Conservation (phyloP, 2,329 filamentous ascomycete genomes). For the Lecanicillium sp. region DNA sequence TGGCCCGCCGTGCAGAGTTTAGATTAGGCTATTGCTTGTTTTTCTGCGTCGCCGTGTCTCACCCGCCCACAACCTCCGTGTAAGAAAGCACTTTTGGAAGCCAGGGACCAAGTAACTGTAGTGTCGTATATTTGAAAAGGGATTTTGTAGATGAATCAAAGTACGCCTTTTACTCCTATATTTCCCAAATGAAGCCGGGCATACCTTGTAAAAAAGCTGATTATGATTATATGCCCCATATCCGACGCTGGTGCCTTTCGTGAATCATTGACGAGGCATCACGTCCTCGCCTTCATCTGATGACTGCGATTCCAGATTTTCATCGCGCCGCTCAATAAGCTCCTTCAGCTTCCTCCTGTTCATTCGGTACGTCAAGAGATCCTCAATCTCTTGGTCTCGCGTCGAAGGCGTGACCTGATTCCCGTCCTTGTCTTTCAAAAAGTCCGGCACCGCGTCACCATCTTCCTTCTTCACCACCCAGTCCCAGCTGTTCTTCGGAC, state of each 20-base stretch:
- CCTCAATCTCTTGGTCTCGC: conserved; percentile 45
- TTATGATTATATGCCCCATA: not conserved
- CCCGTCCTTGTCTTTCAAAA: conserved; percentile 46
- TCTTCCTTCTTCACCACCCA: conserved; percentile 17
- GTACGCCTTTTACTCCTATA: too few relatives aligned
- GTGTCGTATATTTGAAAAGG: too few relatives aligned
- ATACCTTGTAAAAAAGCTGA: too few relatives aligned
- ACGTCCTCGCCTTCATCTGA: conserved; percentile 3
- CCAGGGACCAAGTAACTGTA: too few relatives aligned
- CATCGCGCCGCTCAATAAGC: conserved; percentile 37
- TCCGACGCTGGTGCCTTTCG: not conserved
- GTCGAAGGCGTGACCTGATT: conserved; percentile 55
- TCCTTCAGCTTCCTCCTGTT: conserved; percentile 40
- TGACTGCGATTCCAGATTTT: conserved; percentile 30
- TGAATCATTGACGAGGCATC: not conserved
- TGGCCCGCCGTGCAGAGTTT: not conserved
- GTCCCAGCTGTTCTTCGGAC: conserved; percentile 38
- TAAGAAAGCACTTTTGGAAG: too few relatives aligned
- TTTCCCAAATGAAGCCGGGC: too few relatives aligned
- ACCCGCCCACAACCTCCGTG: too few relatives aligned
- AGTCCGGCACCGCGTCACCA: conserved; percentile 33
- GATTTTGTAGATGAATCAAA: too few relatives aligned
- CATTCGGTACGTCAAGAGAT: conserved; percentile 36
- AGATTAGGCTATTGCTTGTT: not conserved
- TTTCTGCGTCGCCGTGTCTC: not conserved